Percentiles rank a stretch among this genome's conserved stretches.
phyloP scores from a whole-genome alignment of 164 flowering plant genomes.

The Macadamia integrifolia region DNA sequence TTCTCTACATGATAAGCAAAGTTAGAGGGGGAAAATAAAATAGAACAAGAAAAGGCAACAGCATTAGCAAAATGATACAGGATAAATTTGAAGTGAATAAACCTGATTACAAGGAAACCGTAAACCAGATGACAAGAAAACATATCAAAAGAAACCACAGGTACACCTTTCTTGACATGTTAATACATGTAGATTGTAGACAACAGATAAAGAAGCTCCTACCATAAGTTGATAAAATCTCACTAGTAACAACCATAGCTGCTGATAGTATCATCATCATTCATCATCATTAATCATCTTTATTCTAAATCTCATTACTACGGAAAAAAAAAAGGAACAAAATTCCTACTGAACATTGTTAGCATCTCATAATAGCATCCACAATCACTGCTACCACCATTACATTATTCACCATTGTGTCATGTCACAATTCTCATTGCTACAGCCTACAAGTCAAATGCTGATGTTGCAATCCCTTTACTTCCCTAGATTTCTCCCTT shows the following conservation, averaged over 20 bases:
- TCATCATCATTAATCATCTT: too few relatives aligned
- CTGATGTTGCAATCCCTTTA: not conserved
- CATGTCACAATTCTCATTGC: too few relatives aligned
- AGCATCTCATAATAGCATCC: not conserved
- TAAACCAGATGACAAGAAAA: conserved; percentile 1
- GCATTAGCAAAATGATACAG: conserved; percentile 1
- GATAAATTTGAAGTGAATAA: not conserved
- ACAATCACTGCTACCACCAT: not conserved
- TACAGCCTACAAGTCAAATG: not conserved
- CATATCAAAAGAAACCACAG: too few relatives aligned
- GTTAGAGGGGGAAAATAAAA: conserved; percentile 1
- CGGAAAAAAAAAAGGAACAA: too few relatives aligned
- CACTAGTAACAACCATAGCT: not conserved
- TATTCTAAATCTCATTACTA: too few relatives aligned
- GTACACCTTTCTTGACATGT: too few relatives aligned
- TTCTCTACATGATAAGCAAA: conserved; percentile 47
- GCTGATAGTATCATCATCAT: too few relatives aligned
- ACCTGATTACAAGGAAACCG: too few relatives aligned
- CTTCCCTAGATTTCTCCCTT: conserved; percentile 1
- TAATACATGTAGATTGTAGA: not conserved
- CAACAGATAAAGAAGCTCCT: not conserved
- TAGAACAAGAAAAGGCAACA: conserved; percentile 1
- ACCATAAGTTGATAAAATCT: not conserved
- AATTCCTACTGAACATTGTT: too few relatives aligned
- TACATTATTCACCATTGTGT: not conserved